Evolutionary conservation across 768 basidiomycete genomes (phyloP), one percentile per base, ranked within the genome.

Genomic region (Ramaria sp.): DNA sequence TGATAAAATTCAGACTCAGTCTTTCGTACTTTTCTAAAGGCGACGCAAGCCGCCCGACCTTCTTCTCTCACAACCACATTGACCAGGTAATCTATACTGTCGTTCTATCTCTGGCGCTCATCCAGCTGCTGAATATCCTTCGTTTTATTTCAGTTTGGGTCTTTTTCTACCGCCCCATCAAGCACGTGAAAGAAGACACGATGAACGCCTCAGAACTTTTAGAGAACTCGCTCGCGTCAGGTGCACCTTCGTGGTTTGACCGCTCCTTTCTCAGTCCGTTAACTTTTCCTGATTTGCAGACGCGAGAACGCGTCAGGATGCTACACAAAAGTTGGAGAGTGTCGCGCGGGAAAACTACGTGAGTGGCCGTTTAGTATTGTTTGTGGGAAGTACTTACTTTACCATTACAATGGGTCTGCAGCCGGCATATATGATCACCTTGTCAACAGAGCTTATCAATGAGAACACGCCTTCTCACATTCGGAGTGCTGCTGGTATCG

Each of bases 191-290:
- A 25, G 12, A 16, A 37, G 48, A 68, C 67, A 78, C 71, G 65
- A 94, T 95, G 91, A 90, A 90, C 76, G 89, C 90, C 61, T 84
- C 81, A 55, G 82, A 89, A 69, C 83, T 97, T 57, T 83, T 98
- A 65, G 81, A 86, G 61, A 92, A 95, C 73, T 85, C 94, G 64
- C 83, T 97, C 62, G 94, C 91, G 57, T 75, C 88, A 44, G 88
- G 92, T 92, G 65, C 63, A 82, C 70, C 69, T 58, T 49, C 60
- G 57, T 25, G 57, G 57, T 13, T 34, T 3, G 32, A 34, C 32
- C 50, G 61, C 62, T 57, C 64, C 68, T 67, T 71, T 64, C 69
- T 58, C 61, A 44, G 55, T 42, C 45, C 54, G 41, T 59, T 49
- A 55, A 57, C 50, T 56, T 53, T 56, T 45, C 54, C 15, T 49